Evolutionary conservation across 176 grass and related monocot species (phyloP).

Genomic region (Neostapfia colusana): DNA sequence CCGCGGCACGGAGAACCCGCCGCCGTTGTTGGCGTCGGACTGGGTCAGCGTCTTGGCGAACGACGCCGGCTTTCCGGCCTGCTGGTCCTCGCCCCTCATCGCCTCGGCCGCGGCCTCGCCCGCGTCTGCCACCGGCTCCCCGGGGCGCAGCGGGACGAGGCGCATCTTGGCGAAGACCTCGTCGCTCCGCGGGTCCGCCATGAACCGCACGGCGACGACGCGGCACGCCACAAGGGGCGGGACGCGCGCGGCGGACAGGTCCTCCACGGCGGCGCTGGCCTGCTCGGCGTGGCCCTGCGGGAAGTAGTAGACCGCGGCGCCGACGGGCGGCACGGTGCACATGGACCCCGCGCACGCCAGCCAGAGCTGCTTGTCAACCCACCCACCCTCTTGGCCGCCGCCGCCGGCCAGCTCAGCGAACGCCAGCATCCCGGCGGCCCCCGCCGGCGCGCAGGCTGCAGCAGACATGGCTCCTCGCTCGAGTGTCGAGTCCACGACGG

Average conservation of each 20-base stretch:
- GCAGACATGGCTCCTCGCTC: neutral
- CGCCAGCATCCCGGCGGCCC: conserved; percentile 33
- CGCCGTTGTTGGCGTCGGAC: conserved; percentile 92
- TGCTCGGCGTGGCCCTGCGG: conserved; percentile 99
- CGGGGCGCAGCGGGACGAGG: conserved; percentile 50
- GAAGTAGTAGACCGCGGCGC: conserved; percentile 89
- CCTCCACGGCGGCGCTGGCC: conserved; percentile 41
- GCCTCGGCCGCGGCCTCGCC: conserved; percentile 23
- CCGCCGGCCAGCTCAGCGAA: conserved; percentile 42
- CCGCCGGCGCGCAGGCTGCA: neutral
- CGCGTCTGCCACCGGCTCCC: conserved; percentile 37
- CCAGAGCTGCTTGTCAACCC: conserved; percentile 84
- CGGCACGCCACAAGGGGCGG: conserved; percentile 58
- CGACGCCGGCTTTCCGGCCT: conserved; percentile 39
- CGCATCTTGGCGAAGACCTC: conserved; percentile 77
- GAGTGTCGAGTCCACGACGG: conserved; percentile 1
- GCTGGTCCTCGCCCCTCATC: neutral
- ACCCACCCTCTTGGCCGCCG: conserved; percentile 19
- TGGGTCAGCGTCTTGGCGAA: conserved; percentile 93
- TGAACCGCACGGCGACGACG: conserved; percentile 63
- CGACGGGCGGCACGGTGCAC: conserved; percentile 78
- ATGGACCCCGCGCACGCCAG: conserved; percentile 83
- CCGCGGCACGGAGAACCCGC: conserved; percentile 85
- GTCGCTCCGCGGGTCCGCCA: conserved; percentile 66
- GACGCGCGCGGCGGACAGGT: conserved; percentile 42